Evolutionary conservation across 176 grass and related monocot species (phyloP), one percentile per base, ranked within the genome.

Genomic region (Carex scoparia): DNA sequence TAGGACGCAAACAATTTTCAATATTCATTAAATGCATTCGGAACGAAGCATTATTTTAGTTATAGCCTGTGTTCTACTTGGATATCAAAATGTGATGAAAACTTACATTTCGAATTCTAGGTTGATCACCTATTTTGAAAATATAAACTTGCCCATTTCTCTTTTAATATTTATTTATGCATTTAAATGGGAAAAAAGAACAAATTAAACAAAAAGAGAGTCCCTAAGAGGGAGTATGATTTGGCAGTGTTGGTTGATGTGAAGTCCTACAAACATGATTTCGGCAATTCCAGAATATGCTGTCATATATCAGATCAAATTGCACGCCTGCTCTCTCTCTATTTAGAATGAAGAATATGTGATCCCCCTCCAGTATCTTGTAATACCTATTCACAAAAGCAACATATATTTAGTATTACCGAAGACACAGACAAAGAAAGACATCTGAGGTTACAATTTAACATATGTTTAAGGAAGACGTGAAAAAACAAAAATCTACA

Each of bases 341-440:
- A 82, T 97, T 92, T 59, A 97, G 75, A 11, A 97, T 71, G 82
- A 97, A 92, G 56, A 90, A 51, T 85, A 94, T 94, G 74, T 97
- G 94, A 79, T 97, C 94, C 0, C 90, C 90, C 79, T 94, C 92
- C 55, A 92, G 59, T 38, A 94, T 87, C 84, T 80, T 90, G 85
- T 92, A 92, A 61, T 94, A 92, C 88, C 93, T 92, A 75, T 49
- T 19, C 13, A 66, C 31, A 70, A 38, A 63, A 86, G 10, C 65
- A 87, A 19, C 49, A 57, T 19, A 57, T 31, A 11, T 56, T 77
- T 19, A 30, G 46, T 62, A 70, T 56, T 12, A 68, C 48, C 7
- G 4, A 16, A 68, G 7, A 44, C 7, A 14, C 71, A 37, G 13
- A 84, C 61, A 61, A 38, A 61, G 12, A 18, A 69, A 80, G 23